These are phyloP conservation scores for Rhizophagus clarus DNA, from an alignment of 192 early-diverging fungal species.

Conservation along the genomic window DNA sequence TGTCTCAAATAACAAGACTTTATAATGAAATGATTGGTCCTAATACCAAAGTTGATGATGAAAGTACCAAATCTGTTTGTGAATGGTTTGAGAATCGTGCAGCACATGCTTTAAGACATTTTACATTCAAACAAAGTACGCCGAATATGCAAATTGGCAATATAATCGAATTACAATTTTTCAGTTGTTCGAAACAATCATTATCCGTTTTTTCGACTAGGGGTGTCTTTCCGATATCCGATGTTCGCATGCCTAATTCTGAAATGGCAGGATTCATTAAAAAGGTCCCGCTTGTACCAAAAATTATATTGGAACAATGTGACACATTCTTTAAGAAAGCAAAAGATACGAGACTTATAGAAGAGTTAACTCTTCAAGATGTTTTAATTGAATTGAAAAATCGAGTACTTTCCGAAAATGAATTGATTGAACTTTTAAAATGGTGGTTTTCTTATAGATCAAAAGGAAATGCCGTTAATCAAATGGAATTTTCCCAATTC, in stretches of 20 bases:
- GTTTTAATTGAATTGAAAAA: conserved; percentile 65
- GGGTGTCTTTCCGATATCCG: conserved; percentile 57
- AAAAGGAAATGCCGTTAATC: not conserved
- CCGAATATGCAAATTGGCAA: conserved; percentile 67
- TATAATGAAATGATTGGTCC: conserved; percentile 38
- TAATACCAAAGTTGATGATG: not conserved
- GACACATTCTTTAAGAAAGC: conserved; percentile 59
- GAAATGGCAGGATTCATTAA: conserved; percentile 65
- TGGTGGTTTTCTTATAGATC: conserved; percentile 72
- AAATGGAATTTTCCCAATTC: not conserved
- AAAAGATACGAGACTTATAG: conserved; percentile 38
- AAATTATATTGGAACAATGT: conserved; percentile 52
- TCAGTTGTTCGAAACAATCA: conserved; percentile 46
- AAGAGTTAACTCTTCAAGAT: conserved; percentile 60
- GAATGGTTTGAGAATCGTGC: conserved; percentile 55
- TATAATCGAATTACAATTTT: conserved; percentile 62
- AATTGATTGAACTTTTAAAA: conserved; percentile 68
- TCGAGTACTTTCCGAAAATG: conserved; percentile 52
- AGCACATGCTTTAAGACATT: conserved; percentile 66
- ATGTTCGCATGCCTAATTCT: conserved; percentile 63
- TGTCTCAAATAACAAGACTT: conserved; percentile 59
- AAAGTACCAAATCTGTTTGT: not conserved
- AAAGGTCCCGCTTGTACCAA: conserved; percentile 60
- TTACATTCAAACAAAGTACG: conserved; percentile 70
- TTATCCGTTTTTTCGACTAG: conserved; percentile 66